A percentile compares a stretch with the other conserved stretches of the same genome.
These are phyloP conservation scores for Ambrosia hybrid DNA, from an alignment of 140 eudicot genomes.

Conservation along the genomic window DNA sequence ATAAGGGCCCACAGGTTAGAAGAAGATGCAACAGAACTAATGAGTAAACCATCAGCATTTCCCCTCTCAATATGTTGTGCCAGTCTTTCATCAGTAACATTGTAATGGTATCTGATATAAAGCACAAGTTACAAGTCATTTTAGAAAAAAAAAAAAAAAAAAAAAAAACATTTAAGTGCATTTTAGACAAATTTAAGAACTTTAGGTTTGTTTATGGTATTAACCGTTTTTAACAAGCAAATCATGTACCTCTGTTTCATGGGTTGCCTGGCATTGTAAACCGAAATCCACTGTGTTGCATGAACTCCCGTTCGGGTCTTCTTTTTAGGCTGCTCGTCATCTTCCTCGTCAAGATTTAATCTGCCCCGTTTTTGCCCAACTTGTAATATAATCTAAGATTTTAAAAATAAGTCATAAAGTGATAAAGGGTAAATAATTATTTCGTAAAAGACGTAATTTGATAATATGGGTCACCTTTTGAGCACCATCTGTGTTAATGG, in stretches of 20 bases:
- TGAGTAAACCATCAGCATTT: constrained; percentile 53
- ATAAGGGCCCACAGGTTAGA: constrained; percentile 66
- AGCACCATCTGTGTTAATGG: constrained; percentile 81
- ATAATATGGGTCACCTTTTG: constrained; percentile 55
- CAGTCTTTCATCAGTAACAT: constrained; percentile 60
- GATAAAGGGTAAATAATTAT: background rate
- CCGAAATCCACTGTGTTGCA: constrained; percentile 70
- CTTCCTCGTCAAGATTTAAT: constrained; percentile 52
- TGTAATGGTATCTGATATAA: constrained; percentile 53
- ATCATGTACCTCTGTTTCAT: constrained; percentile 64
- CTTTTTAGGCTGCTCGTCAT: constrained; percentile 63
- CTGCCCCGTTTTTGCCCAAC: constrained; percentile 69
- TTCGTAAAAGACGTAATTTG: background rate
- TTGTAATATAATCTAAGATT: constrained; percentile 37
- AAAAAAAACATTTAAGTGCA: background rate
- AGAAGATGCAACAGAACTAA: constrained; percentile 62
- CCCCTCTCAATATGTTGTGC: constrained; percentile 67
- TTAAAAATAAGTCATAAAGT: background rate
- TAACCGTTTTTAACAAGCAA: no score
- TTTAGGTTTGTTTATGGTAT: background rate
- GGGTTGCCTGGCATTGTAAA: constrained; percentile 67
- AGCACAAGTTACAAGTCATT: background rate
- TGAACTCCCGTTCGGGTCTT: constrained; percentile 66
- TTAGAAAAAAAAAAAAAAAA: no score
- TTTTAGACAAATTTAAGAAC: background rate